Evolutionary conservation across 2,329 filamentous ascomycete genomes (phyloP).

Genomic region (Penicillium aurantiogriseum): DNA sequence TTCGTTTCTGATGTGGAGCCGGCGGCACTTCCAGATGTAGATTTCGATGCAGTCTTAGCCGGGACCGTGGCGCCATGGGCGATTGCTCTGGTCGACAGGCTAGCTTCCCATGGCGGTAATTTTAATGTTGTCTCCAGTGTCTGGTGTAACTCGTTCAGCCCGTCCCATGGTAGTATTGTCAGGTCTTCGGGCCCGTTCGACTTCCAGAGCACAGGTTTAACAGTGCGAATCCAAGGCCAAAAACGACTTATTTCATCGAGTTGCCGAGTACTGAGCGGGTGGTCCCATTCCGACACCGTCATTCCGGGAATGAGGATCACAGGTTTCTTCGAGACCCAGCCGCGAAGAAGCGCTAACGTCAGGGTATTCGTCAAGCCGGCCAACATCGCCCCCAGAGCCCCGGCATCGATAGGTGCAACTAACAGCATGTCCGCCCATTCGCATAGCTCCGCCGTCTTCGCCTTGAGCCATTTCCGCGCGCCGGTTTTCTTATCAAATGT

Average conservation of each 20-base stretch:
- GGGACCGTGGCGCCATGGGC: slow-evolving; percentile 9
- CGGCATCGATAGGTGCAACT: slow-evolving; percentile 79
- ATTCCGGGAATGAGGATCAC: slow-evolving; percentile 84
- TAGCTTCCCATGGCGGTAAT: slow-evolving; percentile 20
- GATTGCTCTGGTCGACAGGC: slow-evolving; percentile 12
- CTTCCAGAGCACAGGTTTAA: slow-evolving; percentile 79
- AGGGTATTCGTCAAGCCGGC: slow-evolving; percentile 78
- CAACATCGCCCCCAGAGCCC: slow-evolving; percentile 83
- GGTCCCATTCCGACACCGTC: slow-evolving; percentile 86
- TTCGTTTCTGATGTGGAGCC: slow-evolving; percentile 22
- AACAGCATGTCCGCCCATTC: slow-evolving; percentile 87
- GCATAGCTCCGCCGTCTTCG: slow-evolving; percentile 61
- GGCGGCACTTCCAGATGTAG: slow-evolving; percentile 40
- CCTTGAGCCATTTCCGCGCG: slow-evolving; percentile 41
- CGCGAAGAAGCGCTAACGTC: slow-evolving; percentile 74
- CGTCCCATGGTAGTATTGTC: slow-evolving; percentile 52
- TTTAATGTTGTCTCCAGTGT: slow-evolving; percentile 35
- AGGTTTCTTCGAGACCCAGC: slow-evolving; percentile 84
- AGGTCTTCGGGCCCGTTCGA: slow-evolving; percentile 61
- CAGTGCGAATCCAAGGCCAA: slow-evolving; percentile 82
- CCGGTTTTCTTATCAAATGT: slow-evolving; percentile 41
- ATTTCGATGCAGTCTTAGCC: slow-evolving; percentile 11
- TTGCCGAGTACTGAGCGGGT: slow-evolving; percentile 84
- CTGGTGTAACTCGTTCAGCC: slow-evolving; percentile 35
- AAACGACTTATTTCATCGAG: slow-evolving; percentile 77